A percentile compares a stretch with the other conserved stretches of the same genome.
Conservation (phyloP, 2,329 filamentous ascomycete genomes). For the Neonectria sp. region DNA sequence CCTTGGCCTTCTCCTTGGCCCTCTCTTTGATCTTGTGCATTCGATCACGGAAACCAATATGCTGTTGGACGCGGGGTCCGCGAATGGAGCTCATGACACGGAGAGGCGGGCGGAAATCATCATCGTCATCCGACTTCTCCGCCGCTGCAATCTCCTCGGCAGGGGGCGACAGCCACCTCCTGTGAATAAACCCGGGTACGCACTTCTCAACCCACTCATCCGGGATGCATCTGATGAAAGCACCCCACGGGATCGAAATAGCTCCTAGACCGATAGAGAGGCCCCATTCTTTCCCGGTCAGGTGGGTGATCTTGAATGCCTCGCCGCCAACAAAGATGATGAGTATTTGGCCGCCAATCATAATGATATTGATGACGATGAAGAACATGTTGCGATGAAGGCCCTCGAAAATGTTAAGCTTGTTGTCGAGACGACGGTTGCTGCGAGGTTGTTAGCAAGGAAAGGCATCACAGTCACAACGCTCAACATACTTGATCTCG, state of each 20-base stretch:
- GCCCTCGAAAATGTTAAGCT: conserved; percentile 89
- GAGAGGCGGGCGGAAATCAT: conserved; percentile 44
- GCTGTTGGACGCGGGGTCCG: conserved; percentile 49
- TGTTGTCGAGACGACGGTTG: conserved; percentile 82
- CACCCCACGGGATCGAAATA: conserved; percentile 81
- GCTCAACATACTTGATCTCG: conserved; percentile 75
- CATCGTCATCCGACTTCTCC: conserved; percentile 39
- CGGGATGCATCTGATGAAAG: conserved; percentile 81
- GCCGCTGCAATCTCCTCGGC: conserved; percentile 31
- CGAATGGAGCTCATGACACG: conserved; percentile 51
- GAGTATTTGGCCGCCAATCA: conserved; percentile 87
- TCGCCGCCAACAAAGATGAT: conserved; percentile 86
- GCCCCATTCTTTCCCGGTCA: conserved; percentile 85
- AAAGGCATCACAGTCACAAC: conserved; percentile 64
- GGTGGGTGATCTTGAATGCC: conserved; percentile 76
- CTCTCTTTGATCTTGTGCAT: conserved; percentile 49
- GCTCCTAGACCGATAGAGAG: conserved; percentile 83
- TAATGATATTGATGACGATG: conserved; percentile 82
- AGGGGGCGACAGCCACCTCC: conserved; percentile 45
- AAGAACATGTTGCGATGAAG: conserved; percentile 87
- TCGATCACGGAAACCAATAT: conserved; percentile 49
- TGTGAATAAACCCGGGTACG: conserved; percentile 48
- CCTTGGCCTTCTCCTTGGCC: conserved; percentile 39
- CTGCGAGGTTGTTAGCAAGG: conserved; percentile 70
- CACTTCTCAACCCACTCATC: conserved; percentile 65